Percentiles rank a stretch among this genome's conserved stretches.
Conservation (phyloP, 2,329 filamentous ascomycete species). For the Beauveria caledonica region DNA sequence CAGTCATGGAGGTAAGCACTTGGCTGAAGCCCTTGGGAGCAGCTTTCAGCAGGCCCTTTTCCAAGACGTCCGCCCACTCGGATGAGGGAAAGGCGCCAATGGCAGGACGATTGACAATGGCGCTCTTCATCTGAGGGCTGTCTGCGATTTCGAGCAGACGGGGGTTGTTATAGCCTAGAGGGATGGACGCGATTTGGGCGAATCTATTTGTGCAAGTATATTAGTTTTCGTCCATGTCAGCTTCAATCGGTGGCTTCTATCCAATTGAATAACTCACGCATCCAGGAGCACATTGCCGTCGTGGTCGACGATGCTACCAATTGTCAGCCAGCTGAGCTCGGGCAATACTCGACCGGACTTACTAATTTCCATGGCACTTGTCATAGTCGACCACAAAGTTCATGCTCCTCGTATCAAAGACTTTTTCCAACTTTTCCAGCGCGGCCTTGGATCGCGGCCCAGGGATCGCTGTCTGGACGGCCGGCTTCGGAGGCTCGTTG, state of each 20-base stretch:
- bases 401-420: constrained; percentile 79
- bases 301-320: constrained; percentile 48
- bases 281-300: constrained; percentile 66
- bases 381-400: constrained; percentile 76
- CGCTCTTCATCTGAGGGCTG: constrained; percentile 68
- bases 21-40: constrained; percentile 78
- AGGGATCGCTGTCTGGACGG: constrained; percentile 56
- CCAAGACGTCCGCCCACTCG: constrained; percentile 74
- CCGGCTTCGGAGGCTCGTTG: constrained; percentile 44
- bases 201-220: constrained; percentile 41
- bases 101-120: constrained; percentile 81
- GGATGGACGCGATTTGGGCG: constrained; percentile 88
- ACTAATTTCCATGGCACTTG: constrained; percentile 70
- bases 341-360: not conserved
- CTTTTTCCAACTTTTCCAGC: constrained; percentile 62
- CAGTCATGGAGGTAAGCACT: constrained; percentile 84
- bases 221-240: not conserved
- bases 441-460: constrained; percentile 66
- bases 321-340: not conserved
- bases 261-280: constrained; percentile 40
- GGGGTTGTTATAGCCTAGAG: constrained; percentile 88
- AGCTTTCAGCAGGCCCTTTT: constrained; percentile 70
- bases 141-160: constrained; percentile 60
- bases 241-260: not conserved
- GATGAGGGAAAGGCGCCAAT: constrained; percentile 84